Evolutionary conservation across 1,284 basidiomycete genomes (phyloP), one percentile per base, ranked within the genome.

Genomic region (Microbotryum intermedium): DNA sequence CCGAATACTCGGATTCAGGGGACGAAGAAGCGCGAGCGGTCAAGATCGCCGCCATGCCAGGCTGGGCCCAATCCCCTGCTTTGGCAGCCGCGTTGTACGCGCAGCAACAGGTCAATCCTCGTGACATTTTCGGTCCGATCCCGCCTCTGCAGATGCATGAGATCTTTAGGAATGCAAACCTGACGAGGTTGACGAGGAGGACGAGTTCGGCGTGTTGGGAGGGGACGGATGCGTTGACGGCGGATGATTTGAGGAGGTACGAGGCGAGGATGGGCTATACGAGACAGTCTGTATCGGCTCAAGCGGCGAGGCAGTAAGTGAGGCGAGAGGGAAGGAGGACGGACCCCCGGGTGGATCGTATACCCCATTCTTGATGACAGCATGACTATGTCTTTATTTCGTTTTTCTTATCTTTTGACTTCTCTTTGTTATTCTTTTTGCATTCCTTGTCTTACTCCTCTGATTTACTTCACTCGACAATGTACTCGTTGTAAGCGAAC

Each of bases 191-290:
- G 78, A 81, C 90, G 61, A 85, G 87, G 16, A 80, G 92, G 56
- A 90, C 90, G 8, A 91, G 88, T 70, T 92, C 89, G 21, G 93
- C 92, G 47, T 94, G 94, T 74, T 97, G 92, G 92, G 82, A 83
- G 20, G 89, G 88, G 20, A 77, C 84, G 18, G 92, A 97, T 76
- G 80, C 84, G 42, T 77, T 97, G 65, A 92, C 90, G 8, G 75
- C 79, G 43, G 82, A 86, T 65, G 92, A 97, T 75, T 84, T 92
- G 76, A 77, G 80, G 59, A 87, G 90, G 68, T 97, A 95, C 72
- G 88, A 85, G 4, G 81, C 81, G 70, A 80, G 87, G 61, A 97
- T 97, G 92, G 91, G 91, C 5, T 97, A 86, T 77, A 79, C 47
- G 47, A 39, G 34, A 39, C 34, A 39, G 34, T 39, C 34, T 16